Base-by-base conservation (phyloP, 306 rosid genomes). In the Lathyrus sativus region DNA sequence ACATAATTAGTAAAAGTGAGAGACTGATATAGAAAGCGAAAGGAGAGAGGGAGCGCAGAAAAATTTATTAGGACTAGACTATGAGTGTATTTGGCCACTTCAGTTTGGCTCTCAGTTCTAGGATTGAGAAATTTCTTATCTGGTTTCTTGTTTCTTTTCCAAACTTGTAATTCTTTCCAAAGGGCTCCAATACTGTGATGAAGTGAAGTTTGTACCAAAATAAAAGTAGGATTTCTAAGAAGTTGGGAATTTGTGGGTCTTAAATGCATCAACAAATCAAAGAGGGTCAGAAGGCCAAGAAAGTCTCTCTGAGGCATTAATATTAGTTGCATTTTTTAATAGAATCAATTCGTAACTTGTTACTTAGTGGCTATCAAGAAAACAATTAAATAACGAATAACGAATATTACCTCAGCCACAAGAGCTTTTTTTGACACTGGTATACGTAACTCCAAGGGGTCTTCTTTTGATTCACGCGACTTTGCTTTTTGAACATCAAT, bases 381-480 rank as follows among this genome's bases (percentile, higher is more conserved):
- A 69, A 44, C 62, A 72, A 55, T 31, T 50, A 48, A 63, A 43
- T 41, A 31, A 35, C 11, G 45, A 61, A 68, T 55, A 76, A 71
- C 38, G 72, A 17, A 71, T 50, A 74, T 66, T 77, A 89, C 98
- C 98, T 92, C 96, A 11, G 86, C 83, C 60, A 92, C 81, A 68
- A 92, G 73, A 44, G 76, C 86, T 14, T 89, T 89, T 76, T 72
- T 85, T 12, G 88, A 81, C 62, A 92, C 85, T 17, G 89, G 74
- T 29, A 43, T 67, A 17, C 76, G 89, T 83, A 92, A 31, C 71
- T 90, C 95, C 81, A 92, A 75, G 68, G 96, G 88, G 10, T 88
- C 96, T 12, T 86, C 96, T 81, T 87, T 84, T 19, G 92, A 78
- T 62, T 81, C 85, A 62, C 87, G 91, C 18, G 82, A 12, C 46